These are phyloP conservation scores for Lactifluus echinatus DNA, from an alignment of 768 basidiomycete genomes.

Conservation along the genomic window DNA sequence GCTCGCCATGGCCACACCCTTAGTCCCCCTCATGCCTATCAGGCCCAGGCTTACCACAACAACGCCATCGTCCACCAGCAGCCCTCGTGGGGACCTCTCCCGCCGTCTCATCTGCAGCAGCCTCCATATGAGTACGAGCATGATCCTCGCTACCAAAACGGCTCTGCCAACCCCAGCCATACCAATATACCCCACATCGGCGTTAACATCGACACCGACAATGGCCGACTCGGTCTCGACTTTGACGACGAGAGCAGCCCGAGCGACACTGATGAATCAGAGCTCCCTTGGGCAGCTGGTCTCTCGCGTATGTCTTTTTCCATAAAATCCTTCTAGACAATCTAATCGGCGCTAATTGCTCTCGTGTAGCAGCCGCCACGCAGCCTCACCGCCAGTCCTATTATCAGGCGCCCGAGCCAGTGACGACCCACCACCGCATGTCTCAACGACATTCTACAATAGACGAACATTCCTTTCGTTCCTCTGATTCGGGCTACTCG, in stretches of 20 bases:
- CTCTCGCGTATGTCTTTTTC: constrained; percentile 15
- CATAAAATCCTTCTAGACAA: neutral
- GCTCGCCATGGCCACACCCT: constrained; percentile 55
- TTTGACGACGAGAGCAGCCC: constrained; percentile 34
- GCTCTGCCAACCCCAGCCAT: constrained; percentile 22
- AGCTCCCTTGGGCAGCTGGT: constrained; percentile 44
- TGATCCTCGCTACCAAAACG: constrained; percentile 22
- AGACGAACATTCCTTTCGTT: constrained; percentile 34
- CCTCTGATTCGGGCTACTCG: constrained; percentile 29
- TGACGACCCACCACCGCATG: constrained; percentile 19
- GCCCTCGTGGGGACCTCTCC: constrained; percentile 21
- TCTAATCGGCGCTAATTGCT: neutral
- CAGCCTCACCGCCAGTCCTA: constrained; percentile 4
- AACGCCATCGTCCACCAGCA: constrained; percentile 30
- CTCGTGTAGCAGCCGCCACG: neutral
- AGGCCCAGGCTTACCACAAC: constrained; percentile 59
- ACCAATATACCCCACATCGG: constrained; percentile 33
- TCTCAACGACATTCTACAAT: constrained; percentile 19
- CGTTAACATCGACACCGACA: constrained; percentile 43
- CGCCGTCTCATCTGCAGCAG: constrained; percentile 25
- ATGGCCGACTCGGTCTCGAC: constrained; percentile 51
- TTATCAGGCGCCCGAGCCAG: constrained; percentile 4
- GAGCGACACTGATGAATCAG: constrained; percentile 43
- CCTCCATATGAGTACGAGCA: constrained; percentile 20
- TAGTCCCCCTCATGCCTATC: constrained; percentile 61